A percentile compares a stretch with the other conserved stretches of the same genome.
Evolutionary conservation across 345 rosid species (phyloP).

Genomic region (Populus pruinosa): DNA sequence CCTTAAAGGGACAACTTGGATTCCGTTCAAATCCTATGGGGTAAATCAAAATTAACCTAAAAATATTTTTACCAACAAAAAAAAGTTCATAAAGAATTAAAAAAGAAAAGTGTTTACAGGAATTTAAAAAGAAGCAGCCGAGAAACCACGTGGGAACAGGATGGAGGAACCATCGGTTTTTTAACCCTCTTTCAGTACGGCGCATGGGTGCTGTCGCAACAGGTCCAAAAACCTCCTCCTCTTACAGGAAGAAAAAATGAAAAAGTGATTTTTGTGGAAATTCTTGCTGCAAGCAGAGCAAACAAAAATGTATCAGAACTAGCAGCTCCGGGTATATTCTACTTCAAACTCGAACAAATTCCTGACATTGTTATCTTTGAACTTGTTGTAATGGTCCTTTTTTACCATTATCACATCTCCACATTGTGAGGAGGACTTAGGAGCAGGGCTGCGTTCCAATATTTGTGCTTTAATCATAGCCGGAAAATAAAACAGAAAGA

Average conservation of each 20-base stretch:
- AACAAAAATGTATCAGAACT: too few relatives aligned
- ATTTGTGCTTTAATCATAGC: not conserved
- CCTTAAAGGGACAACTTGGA: too few relatives aligned
- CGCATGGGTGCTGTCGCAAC: not conserved
- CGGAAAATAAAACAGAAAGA: not conserved
- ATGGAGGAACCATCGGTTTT: not conserved
- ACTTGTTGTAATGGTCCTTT: not conserved
- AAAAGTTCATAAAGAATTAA: not conserved
- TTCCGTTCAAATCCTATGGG: too few relatives aligned
- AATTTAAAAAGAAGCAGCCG: not conserved
- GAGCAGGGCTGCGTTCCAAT: slow-evolving; percentile 11
- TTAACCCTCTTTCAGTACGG: not conserved
- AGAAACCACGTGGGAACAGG: not conserved
- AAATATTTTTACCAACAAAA: too few relatives aligned
- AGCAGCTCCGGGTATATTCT: too few relatives aligned
- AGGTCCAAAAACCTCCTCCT: too few relatives aligned
- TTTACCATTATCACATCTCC: slow-evolving; percentile 21
- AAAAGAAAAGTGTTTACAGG: not conserved
- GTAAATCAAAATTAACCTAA: too few relatives aligned
- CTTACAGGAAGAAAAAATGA: too few relatives aligned
- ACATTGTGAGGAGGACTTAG: slow-evolving; percentile 6
- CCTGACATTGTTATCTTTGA: not conserved
- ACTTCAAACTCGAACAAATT: not conserved
- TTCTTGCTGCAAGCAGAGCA: too few relatives aligned
- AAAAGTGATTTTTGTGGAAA: too few relatives aligned